These are phyloP conservation scores for Canna indica DNA, from an alignment of 176 grass and related monocot species.

Conservation along the genomic window DNA sequence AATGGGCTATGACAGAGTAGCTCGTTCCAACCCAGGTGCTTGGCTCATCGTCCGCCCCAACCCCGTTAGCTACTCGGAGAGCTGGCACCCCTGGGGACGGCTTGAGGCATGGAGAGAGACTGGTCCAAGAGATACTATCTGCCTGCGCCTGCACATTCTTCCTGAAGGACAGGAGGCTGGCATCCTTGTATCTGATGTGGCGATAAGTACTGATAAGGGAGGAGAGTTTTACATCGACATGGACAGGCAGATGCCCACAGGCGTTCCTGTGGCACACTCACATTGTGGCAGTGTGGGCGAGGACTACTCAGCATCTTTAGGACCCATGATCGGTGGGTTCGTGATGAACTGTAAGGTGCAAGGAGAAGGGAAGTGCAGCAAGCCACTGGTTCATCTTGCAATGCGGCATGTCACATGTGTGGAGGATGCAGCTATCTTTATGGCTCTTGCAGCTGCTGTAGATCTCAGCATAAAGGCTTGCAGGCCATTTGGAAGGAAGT, in stretches of 20 bases:
- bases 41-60: constrained; percentile 63
- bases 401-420: constrained; percentile 52
- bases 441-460: constrained; percentile 72
- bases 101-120: constrained; percentile 78
- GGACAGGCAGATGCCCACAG: constrained; percentile 17
- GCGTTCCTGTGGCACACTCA: background rate
- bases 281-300: background rate
- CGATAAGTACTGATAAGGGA: constrained; percentile 49
- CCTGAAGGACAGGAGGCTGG: constrained; percentile 56
- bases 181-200: constrained; percentile 56
- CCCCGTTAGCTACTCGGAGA: constrained; percentile 31
- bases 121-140: constrained; percentile 25
- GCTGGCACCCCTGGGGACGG: constrained; percentile 82
- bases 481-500: constrained; percentile 53
- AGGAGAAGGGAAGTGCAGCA: constrained; percentile 48
- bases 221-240: constrained; percentile 84
- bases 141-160: constrained; percentile 46
- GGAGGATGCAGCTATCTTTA: constrained; percentile 83
- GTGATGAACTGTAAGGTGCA: constrained; percentile 78
- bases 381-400: constrained; percentile 59
- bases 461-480: constrained; percentile 94
- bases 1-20: constrained; percentile 55
- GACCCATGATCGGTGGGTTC: constrained; percentile 36
- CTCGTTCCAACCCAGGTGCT: constrained; percentile 73
- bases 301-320: constrained; percentile 9